Conservation (phyloP, 2,329 filamentous ascomycete species). For the Aspergillus quadricinctus region DNA sequence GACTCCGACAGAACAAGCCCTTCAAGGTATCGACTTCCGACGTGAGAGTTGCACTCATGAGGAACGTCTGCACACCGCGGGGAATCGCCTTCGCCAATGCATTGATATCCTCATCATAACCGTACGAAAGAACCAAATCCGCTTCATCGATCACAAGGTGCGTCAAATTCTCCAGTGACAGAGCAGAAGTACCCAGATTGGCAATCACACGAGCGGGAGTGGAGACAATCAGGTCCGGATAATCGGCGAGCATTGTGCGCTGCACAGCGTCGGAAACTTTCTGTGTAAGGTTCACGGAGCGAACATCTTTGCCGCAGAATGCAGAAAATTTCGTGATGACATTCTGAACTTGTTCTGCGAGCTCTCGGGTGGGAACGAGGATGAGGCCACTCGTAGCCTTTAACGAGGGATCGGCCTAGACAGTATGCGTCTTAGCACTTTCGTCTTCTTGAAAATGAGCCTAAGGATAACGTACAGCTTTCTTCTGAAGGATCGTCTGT, state of each 20-base stretch:
- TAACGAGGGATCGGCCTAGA: constrained; percentile 32
- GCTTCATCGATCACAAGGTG: constrained; percentile 91
- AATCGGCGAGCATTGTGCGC: constrained; percentile 76
- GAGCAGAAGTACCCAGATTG: constrained; percentile 67
- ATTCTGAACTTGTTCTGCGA: constrained; percentile 85
- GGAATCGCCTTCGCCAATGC: constrained; percentile 73
- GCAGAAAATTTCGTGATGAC: constrained; percentile 70
- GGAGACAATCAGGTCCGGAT: constrained; percentile 83
- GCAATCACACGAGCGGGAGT: constrained; percentile 81
- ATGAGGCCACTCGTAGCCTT: constrained; percentile 70
- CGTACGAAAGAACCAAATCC: constrained; percentile 88
- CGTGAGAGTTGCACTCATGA: constrained; percentile 91
- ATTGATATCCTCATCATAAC: constrained; percentile 85
- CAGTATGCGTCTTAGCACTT: background rate
- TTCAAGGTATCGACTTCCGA: constrained; percentile 83
- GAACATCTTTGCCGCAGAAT: constrained; percentile 81
- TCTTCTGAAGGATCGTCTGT: constrained; percentile 74
- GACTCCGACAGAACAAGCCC: constrained; percentile 76
- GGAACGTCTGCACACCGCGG: constrained; percentile 79
- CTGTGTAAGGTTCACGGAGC: constrained; percentile 79
- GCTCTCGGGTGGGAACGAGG: constrained; percentile 88
- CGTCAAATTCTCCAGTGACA: constrained; percentile 67
- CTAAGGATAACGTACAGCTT: constrained; percentile 49
- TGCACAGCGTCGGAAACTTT: constrained; percentile 88
- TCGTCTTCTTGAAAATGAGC: background rate